Evolutionary conservation across 306 rosid species (phyloP), one percentile per base, ranked within the genome.

Genomic region (Heteromeles arbutifolia): DNA sequence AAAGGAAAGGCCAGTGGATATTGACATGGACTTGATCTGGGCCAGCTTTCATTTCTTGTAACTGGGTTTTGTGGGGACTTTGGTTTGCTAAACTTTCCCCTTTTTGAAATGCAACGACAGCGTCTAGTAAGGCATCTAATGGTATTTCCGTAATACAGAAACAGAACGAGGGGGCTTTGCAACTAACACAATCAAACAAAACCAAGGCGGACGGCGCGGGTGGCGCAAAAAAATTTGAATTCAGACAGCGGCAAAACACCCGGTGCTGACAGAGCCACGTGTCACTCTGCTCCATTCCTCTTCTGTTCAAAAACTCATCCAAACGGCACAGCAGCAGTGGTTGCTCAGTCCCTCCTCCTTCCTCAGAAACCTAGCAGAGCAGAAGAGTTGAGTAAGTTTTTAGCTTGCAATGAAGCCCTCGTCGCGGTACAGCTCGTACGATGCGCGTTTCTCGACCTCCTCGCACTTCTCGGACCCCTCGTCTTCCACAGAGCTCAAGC

Each of bases 351-450:
- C 11, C 32, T 62, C 13, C 70, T 8, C 0, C 14, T 31, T 48
- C 77, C 37, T 41, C 54, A 50, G 15, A 73, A 39, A 56, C n/a
- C 72, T 71, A 8, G 39, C 32, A 8, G 48, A 39, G 22, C 44
- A 76, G 53, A 76, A 34, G 45, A 45, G n/a, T n/a, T n/a, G n/a
- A n/a, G 65, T 5, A 34, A 66, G 21, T 39, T 31, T 48, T 8
- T 90, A 87, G 91, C 94, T 7, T 77, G 69, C 76, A 21, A 65
- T 70, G 78, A 95, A 83, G 70, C 80, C 96, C 17, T 89, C 97
- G 19, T 89, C 99, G 12, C 86, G 99, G 17, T 96, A 96, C 96
- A 87, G 84, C 28, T 78, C 98, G 37, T 96, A 88, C 79, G 91
- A 92, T 61, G 70, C 92, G 0, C 93, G 98, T 13, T 89, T 96